Percentiles rank a stretch among this genome's conserved stretches.
phyloP scores from a whole-genome alignment of 148 eudicot species.

The Diospyros kaki region DNA sequence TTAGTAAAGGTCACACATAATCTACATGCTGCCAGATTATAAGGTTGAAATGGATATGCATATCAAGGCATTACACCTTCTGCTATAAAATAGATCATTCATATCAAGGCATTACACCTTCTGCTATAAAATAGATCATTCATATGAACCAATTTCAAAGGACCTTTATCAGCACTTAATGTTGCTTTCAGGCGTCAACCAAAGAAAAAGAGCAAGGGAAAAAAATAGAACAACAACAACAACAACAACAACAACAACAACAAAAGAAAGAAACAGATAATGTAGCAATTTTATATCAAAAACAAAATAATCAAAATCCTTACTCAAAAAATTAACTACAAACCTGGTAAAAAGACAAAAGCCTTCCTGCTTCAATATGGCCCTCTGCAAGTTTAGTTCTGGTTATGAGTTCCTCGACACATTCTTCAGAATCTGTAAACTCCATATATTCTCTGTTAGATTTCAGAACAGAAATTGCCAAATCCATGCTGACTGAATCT shows the following conservation, averaged over 20 bases:
- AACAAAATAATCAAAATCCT: not conserved
- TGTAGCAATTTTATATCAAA: not conserved
- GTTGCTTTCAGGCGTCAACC: not conserved
- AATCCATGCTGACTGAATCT: not conserved
- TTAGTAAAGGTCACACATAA: not conserved
- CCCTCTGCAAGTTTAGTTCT: slow-evolving; percentile 79
- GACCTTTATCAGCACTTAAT: not conserved
- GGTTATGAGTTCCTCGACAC: slow-evolving; percentile 43
- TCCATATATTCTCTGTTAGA: slow-evolving; percentile 15
- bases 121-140: not conserved
- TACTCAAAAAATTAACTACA: slow-evolving; percentile 3
- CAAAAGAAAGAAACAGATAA: not conserved
- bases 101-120: not conserved
- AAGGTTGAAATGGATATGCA: not conserved
- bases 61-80: not conserved
- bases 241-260: not conserved
- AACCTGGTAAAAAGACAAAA: slow-evolving; percentile 91
- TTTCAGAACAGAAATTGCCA: slow-evolving; percentile 11
- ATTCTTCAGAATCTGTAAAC: slow-evolving; percentile 47
- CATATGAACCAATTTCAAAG: not conserved
- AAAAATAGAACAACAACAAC: no score
- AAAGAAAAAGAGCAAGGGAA: not conserved
- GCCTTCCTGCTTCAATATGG: slow-evolving; percentile 96
- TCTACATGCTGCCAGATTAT: not conserved
- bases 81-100: not conserved